These are phyloP conservation scores for Thuja plicata DNA, from an alignment of 83 land plant genomes.

Conservation along the genomic window DNA sequence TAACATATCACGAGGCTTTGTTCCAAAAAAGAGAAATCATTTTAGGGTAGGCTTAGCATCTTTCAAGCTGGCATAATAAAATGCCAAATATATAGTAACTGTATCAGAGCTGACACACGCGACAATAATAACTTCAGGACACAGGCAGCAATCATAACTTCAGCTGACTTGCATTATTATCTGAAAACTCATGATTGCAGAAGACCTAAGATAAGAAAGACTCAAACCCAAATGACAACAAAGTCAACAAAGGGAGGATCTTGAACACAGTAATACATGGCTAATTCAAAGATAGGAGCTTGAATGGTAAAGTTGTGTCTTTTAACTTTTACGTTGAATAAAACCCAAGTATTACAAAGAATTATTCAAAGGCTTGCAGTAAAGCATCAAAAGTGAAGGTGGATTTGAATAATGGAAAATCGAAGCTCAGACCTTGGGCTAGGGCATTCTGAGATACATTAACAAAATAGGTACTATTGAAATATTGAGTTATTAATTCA, in stretches of 20 bases:
- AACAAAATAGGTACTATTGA: too few relatives aligned
- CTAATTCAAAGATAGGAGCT: too few relatives aligned
- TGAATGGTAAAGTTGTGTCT: too few relatives aligned
- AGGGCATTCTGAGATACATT: neutral
- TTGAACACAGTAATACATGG: too few relatives aligned
- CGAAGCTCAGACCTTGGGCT: too few relatives aligned
- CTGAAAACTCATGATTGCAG: neutral
- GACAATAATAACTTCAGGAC: neutral
- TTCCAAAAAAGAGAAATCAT: neutral
- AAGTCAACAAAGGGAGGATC: too few relatives aligned
- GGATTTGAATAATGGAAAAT: too few relatives aligned
- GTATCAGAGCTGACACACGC: neutral
- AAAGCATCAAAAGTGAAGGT: too few relatives aligned
- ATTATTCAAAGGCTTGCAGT: too few relatives aligned
- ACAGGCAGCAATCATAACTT: neutral
- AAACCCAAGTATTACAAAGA: too few relatives aligned
- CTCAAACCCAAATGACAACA: neutral
- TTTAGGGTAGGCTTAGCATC: neutral
- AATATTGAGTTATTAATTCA: neutral
- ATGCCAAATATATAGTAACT: neutral
- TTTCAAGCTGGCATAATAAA: conserved; percentile 6
- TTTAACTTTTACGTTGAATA: too few relatives aligned
- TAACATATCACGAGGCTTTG: neutral
- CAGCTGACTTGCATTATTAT: neutral
- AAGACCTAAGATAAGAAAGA: neutral